phyloP scores from a whole-genome alignment of 2,329 filamentous ascomycete genomes.

The Cercospora beticola region DNA sequence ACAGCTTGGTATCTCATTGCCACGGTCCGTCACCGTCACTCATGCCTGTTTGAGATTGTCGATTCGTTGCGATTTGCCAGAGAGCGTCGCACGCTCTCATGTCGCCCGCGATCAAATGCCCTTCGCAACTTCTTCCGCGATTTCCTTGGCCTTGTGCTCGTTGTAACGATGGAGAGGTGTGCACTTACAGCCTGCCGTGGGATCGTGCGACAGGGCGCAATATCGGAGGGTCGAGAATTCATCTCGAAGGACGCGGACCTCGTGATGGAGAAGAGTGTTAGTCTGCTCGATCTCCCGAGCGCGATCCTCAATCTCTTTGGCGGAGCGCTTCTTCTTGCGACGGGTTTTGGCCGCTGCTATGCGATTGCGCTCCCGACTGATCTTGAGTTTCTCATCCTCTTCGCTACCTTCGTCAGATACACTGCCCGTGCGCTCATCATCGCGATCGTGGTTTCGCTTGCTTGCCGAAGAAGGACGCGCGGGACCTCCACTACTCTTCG shows the following conservation, averaged over 20 bases:
- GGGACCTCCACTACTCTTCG: background rate
- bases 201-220: constrained; percentile 15
- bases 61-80: too few species aligned
- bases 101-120: background rate
- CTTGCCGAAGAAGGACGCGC: background rate
- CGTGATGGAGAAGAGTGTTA: constrained; percentile 13
- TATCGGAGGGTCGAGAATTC: constrained; percentile 8
- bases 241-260: constrained; percentile 14
- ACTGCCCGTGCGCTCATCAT: background rate
- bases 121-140: constrained; percentile 9
- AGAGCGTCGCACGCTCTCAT: background rate
- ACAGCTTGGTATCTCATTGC: background rate
- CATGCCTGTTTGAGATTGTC: background rate
- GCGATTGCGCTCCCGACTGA: constrained; percentile 14
- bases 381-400: constrained; percentile 10
- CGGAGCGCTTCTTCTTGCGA: constrained; percentile 12
- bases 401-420: background rate
- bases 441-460: background rate
- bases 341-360: constrained; percentile 16
- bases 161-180: constrained; percentile 13
- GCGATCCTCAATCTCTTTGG: constrained; percentile 16
- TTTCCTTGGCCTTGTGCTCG: constrained; percentile 8
- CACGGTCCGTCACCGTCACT: background rate
- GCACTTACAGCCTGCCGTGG: constrained; percentile 8
- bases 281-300: constrained; percentile 10